Evolutionary conservation across 495 filamentous ascomycete genomes (phyloP), one percentile per base, ranked within the genome.

Genomic region (Penicillium soppii): DNA sequence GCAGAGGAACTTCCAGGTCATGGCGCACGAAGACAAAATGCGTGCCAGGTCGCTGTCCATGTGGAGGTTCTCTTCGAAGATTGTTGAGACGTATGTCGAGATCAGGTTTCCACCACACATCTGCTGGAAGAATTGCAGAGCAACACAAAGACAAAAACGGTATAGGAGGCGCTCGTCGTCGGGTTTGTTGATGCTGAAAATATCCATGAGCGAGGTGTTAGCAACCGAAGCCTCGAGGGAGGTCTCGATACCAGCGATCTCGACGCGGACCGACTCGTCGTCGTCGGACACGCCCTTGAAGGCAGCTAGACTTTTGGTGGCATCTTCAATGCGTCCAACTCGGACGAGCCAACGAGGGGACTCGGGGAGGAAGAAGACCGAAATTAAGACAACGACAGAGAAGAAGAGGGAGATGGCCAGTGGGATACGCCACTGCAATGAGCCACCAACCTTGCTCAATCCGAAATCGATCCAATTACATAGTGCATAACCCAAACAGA

Each of bases 321-420:
- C 86, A 46, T 80, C 65, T 27, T 81, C 73, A 17, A 76, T 65
- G 20, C 75, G 73, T n/a, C 76, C 76, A 29, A 75, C 72, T 53
- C 77, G 77, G 36, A 85, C 76, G 36, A 73, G 79, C 63, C 74
- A 85, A 47, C 82, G 77, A 45, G 82, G 82, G 5, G 82, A 84
- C 61, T 88, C 84, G n/a, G 73, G 78, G 23, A 83, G 73, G 50
- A 82, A 72, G 57, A 87, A 79, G 23, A 80, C 75, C 17, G 82
- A 71, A 36, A 70, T 40, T 44, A 85, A 70, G 39, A 87, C 79
- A 7, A 88, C 70, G 0, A 79, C 63, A 1, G 81, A 80, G 54
- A 85, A 84, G 32, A 86, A 80, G 57, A 86, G 72, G 27, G 87
- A 82, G 6, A 76, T 27, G 2, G 65, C 70, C 17, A 76, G 50